Base-by-base conservation (phyloP, 2,329 filamentous ascomycete species). In the Penicillium crustosum region DNA sequence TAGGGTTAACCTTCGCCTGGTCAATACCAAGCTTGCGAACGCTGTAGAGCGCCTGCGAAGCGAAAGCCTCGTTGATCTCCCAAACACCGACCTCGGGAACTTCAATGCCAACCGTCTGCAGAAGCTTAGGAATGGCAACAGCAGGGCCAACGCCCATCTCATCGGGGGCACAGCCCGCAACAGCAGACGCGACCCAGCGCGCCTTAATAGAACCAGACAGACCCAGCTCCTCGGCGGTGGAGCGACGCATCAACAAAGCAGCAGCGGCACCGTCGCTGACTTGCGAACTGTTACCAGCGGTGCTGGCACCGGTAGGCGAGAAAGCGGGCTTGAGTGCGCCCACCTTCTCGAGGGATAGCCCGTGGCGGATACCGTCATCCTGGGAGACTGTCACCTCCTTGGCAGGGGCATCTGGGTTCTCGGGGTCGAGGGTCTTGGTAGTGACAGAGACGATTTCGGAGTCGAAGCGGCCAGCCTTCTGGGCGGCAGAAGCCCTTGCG, bases 81-180 rank as follows among this genome's bases (percentile, higher is more conserved):
- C 92, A 97, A 10, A 94, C 80, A 36, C 88, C 83, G 0, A 97
- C 85, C 57, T 97, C 91, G 2, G 81, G 79, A 13, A 79, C 87
- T 43, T 77, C 71, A 15, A 97, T 73, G 0, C 87, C 90, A 1
- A 88, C 83, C 60, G 85, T 84, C 19, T 79, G 74, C n/a, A 97
- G 81, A 21, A 96, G 81, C 72, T 88, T 89, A 7, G 93, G 93
- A 52, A 97, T 93, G 0, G 91, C 93, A 29, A 96, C 71, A 0
- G 91, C 91, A 0, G 93, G 93, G 0, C 93, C 93, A 57, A 97
- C 82, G 39, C 93, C 93, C 93, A 97, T 97, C 82, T 96, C 92
- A 70, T 96, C 91, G 0, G 93, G 93, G 51, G 81, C 82, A 72
- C 91, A 95, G 13, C 93, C 93, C 0, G 87, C 86, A 12, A 90